Evolutionary conservation across 257 asterid species (phyloP).

Genomic region (Nicotiana benthamiana): DNA sequence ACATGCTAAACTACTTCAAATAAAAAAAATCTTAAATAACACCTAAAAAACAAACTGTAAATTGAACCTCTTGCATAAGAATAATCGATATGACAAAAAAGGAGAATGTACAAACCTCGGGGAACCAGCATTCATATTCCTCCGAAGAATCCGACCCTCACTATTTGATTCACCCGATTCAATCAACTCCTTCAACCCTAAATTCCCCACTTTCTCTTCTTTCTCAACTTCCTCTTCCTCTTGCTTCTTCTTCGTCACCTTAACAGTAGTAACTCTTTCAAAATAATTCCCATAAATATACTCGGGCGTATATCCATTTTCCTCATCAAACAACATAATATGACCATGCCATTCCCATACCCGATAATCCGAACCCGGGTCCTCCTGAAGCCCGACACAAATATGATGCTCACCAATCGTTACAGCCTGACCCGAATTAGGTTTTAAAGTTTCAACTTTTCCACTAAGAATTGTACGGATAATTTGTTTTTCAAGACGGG

Average conservation of each 20-base stretch:
- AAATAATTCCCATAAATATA: slow-evolving; percentile 89
- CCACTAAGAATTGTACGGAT: slow-evolving; percentile 56
- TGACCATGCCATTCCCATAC: slow-evolving; percentile 99
- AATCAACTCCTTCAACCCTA: slow-evolving; percentile 81
- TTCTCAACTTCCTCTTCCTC: slow-evolving; percentile 10
- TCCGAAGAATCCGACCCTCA: slow-evolving; percentile 55
- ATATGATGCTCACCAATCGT: slow-evolving; percentile 78
- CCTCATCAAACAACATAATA: slow-evolving; percentile 85
- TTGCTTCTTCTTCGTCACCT: slow-evolving; percentile 14
- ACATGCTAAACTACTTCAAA: neutral
- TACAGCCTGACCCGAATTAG: slow-evolving; percentile 86
- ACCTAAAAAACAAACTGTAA: neutral
- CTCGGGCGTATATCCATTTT: slow-evolving; percentile 80
- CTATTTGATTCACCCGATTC: slow-evolving; percentile 39
- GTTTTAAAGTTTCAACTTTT: slow-evolving; percentile 56
- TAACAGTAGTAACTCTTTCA: slow-evolving; percentile 42
- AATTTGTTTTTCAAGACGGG: slow-evolving; percentile 76
- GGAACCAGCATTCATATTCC: slow-evolving; percentile 54
- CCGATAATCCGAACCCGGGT: slow-evolving; percentile 59
- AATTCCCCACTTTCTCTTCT: slow-evolving; percentile 39
- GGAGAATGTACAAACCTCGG: slow-evolving; percentile 25
- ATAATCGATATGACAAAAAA: too few relatives aligned
- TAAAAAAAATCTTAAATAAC: neutral
- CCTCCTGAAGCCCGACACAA: slow-evolving; percentile 83
- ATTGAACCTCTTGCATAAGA: neutral